Conservation (phyloP, 345 rosid genomes). For the Microthlaspi erraticum region DNA sequence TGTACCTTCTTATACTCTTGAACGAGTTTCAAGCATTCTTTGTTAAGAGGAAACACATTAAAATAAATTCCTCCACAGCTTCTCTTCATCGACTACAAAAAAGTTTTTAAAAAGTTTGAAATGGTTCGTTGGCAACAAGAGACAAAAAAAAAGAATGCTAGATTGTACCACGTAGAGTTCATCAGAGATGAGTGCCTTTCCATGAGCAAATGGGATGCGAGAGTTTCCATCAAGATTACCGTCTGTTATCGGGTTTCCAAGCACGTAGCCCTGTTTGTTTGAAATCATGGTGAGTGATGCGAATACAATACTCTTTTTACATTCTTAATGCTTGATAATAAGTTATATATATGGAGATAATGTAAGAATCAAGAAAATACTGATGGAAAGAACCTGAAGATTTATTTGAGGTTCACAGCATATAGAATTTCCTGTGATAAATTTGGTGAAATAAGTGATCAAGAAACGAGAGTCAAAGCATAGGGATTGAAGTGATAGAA, state of each 20-base stretch:
- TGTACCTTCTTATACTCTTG: conserved; percentile 10
- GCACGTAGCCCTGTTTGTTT: conserved; percentile 59
- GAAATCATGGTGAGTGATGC: neutral
- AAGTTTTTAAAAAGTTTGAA: conserved; percentile 8
- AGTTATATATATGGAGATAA: neutral
- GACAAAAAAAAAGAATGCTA: neutral
- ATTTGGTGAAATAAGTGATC: neutral
- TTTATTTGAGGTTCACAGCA: conserved; percentile 47
- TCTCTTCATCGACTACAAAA: conserved; percentile 55
- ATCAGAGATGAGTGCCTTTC: conserved; percentile 71
- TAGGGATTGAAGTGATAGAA: neutral
- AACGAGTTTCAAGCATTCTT: conserved; percentile 47
- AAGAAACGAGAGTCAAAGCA: neutral
- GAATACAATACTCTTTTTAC: neutral
- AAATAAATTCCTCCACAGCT: conserved; percentile 53
- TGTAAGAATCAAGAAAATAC: neutral
- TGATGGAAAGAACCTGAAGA: conserved; percentile 51
- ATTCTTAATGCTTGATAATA: neutral
- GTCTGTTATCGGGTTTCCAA: conserved; percentile 57
- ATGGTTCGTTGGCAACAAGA: neutral
- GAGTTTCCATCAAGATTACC: conserved; percentile 40
- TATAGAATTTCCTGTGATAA: neutral
- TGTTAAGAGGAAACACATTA: conserved; percentile 43
- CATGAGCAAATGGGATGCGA: conserved; percentile 56
- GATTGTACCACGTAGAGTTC: conserved; percentile 61